Base-by-base conservation (phyloP, 768 basidiomycete species). In the Asterophora parasitica region DNA sequence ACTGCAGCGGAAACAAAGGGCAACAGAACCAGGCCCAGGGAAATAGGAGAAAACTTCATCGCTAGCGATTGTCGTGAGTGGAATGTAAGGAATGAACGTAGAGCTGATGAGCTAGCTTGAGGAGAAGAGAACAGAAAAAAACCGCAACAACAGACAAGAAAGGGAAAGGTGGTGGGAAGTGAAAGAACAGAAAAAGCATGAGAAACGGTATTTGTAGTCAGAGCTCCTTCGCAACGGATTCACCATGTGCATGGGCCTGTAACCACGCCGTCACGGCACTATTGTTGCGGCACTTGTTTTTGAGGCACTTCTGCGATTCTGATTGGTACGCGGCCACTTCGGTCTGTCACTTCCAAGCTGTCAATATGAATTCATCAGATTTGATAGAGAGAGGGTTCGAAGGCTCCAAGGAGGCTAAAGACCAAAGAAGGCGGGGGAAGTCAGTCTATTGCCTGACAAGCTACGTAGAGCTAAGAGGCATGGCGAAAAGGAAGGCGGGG, bases 1-100 rank as follows among this genome's bases (percentile, higher is more conserved):
- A 78, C 69, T 54, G 65, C 65, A 62, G 73, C 76, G 57, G 70
- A 66, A 61, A 70, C 75, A 56, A 76, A 66, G 61, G 76, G 74
- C 61, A 74, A 57, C 55, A 79, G 63, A 58, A 65, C 70, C 64
- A 81, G 69, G 65, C 68, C 73, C 56, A 78, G 58, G 55, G 71
- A 70, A 61, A 75, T 53, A 62, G 60, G 45, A 58, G 62, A 60
- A 58, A 65, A 57, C 58, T 77, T 67, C 67, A 77, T 75, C 62
- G 66, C 69, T 63, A 69, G 68, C 66, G 66, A 65, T 60, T 58
- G 57, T 61, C 61, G 51, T 69, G 55, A 53, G 62, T 62, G 63
- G 60, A 66, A 40, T 65, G 58, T 60, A 64, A 51, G 53, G 55
- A 61, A 67, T 53, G 58, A 62, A 61, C 43, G 64, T 60, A 57